These are phyloP conservation scores for Penicillium sp. DNA, from an alignment of 2,329 filamentous ascomycete species.

Conservation along the genomic window DNA sequence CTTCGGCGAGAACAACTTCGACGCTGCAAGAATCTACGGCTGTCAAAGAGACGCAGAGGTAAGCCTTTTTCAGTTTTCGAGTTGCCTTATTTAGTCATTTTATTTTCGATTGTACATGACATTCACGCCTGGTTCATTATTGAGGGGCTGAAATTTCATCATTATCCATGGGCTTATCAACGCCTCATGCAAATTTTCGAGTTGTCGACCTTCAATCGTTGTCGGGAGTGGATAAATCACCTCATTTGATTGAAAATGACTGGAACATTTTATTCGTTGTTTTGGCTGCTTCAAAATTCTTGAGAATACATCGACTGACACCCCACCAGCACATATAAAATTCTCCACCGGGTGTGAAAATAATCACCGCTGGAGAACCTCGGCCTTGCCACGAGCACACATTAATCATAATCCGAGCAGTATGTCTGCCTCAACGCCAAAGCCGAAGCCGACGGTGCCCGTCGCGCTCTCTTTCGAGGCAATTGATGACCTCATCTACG, in stretches of 20 bases:
- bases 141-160: conserved; percentile 2
- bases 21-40: conserved; percentile 9
- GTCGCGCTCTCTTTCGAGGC: conserved; percentile 66
- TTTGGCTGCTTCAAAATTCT: background rate
- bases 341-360: conserved; percentile 3
- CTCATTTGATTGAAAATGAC: background rate
- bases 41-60: conserved; percentile 16
- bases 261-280: background rate
- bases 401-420: background rate
- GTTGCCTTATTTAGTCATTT: background rate
- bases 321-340: conserved; percentile 10
- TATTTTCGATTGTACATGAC: background rate
- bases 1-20: conserved; percentile 18
- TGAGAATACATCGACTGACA: conserved; percentile 7
- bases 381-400: conserved; percentile 3
- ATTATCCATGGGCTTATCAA: conserved; percentile 16
- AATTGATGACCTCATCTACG: conserved; percentile 89
- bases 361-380: background rate
- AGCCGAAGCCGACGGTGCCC: conserved; percentile 25
- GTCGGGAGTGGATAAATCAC: background rate
- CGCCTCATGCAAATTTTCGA: conserved; percentile 8
- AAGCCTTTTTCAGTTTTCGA: background rate
- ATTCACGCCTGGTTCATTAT: background rate
- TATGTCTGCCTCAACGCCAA: conserved; percentile 17
- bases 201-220: background rate